These are phyloP conservation scores for Penicillium hordei DNA, from an alignment of 2,329 filamentous ascomycete genomes.

Conservation along the genomic window DNA sequence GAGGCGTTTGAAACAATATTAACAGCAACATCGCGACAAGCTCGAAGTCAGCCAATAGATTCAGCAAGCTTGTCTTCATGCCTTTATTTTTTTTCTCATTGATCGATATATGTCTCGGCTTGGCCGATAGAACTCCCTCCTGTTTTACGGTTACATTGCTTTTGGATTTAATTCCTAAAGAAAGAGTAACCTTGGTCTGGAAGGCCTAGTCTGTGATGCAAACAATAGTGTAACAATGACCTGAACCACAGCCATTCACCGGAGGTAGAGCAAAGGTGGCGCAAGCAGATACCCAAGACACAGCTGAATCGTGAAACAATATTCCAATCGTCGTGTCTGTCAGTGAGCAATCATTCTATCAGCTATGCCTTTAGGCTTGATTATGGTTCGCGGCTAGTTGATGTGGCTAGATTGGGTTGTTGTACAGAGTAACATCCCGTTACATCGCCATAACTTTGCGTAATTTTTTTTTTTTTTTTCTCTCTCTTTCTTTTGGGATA, in stretches of 20 bases:
- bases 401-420: background rate
- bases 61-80: background rate
- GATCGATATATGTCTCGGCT: slow-evolving; percentile 13
- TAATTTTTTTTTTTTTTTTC: no score
- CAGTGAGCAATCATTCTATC: background rate
- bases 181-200: slow-evolving; percentile 12
- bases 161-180: background rate
- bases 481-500: no score
- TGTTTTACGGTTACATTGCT: slow-evolving; percentile 22
- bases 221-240: slow-evolving; percentile 11
- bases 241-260: background rate
- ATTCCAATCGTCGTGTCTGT: background rate
- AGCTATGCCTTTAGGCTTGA: background rate
- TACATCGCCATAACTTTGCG: background rate
- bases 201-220: slow-evolving; percentile 7
- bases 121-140: background rate
- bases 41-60: background rate
- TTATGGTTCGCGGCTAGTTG: slow-evolving; percentile 1
- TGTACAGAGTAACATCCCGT: background rate
- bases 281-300: slow-evolving; percentile 1
- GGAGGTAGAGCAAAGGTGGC: slow-evolving; percentile 2
- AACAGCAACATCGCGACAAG: background rate
- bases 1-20: slow-evolving; percentile 1
- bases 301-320: background rate
- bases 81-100: background rate